Base-by-base conservation (phyloP, 768 basidiomycete genomes). In the Tricholoma bakamatsutake region DNA sequence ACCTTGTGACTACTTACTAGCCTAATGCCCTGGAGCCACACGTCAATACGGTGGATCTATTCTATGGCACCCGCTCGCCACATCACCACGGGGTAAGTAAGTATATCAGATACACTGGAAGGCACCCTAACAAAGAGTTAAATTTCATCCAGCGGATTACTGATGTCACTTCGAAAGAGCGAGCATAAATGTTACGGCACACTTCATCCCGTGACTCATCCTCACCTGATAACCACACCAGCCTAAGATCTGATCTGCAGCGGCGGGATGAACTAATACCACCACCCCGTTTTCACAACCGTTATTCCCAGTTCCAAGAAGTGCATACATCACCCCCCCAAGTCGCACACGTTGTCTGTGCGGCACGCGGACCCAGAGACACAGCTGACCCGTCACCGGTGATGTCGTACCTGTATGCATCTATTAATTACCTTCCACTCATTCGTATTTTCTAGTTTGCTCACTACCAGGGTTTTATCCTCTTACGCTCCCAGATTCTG, bases 181-280 rank as follows among this genome's bases (percentile, higher is more conserved):
- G 66, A 77, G 59, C 59, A n/a, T 31, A 37, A 17, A 21, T n/a
- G 18, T 15, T 4, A 34, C 4, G 6, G 27, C 21, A 28, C 28
- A 33, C 39, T 27, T 39, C 13, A 39, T 28, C 21, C 12, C 15
- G 17, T 5, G n/a, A 39, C n/a, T n/a, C 43, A 34, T 1, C 10
- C 31, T 13, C 30, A 24, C 31, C 8, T 5, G 13, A 4, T 21
- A 17, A 31, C 28, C 27, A 17, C 4, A 3, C 27, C 28, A 24
- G 21, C 21, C 21, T 24, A 3, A 62, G 63, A 77, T 60, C 52
- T 76, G 40, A 83, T 82, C 55, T 83, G 82, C 73, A 84, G 84
- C 50, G 80, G 81, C 21, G 81, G 80, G 11, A 81, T 62, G 80
- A 79, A 81, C 63, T 80, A 79, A 3, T 80, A 79, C 64, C 73